A percentile compares a stretch with the other conserved stretches of the same genome.
These are phyloP conservation scores for Schizothecium vesticola DNA, from an alignment of 495 filamentous ascomycete species.

Conservation along the genomic window DNA sequence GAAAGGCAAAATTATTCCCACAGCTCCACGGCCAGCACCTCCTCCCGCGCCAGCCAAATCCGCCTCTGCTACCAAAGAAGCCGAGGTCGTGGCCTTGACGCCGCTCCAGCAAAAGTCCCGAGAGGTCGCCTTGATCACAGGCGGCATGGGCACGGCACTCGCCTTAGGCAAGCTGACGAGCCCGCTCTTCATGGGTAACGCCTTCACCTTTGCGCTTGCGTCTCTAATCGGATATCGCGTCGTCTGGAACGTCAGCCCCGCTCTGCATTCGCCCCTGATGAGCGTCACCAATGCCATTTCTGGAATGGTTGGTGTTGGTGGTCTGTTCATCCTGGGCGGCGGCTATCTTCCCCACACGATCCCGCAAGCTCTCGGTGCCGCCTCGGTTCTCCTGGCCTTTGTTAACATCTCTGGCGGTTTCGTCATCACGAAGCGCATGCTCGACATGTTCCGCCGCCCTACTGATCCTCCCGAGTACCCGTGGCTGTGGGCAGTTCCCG, in stretches of 20 bases:
- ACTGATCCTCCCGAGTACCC: constrained; percentile 79
- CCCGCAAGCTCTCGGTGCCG: constrained; percentile 70
- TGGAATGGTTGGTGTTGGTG: constrained; percentile 78
- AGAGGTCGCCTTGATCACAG: constrained; percentile 63
- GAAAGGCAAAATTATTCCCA: constrained; percentile 65
- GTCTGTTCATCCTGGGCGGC: constrained; percentile 75
- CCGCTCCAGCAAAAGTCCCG: constrained; percentile 71
- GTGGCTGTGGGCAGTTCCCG: constrained; percentile 75
- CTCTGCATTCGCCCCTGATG: constrained; percentile 78
- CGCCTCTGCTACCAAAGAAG: constrained; percentile 48
- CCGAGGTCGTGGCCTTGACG: constrained; percentile 57
- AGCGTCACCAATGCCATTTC: constrained; percentile 84
- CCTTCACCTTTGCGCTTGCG: constrained; percentile 72
- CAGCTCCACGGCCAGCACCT: constrained; percentile 64
- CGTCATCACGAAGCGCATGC: constrained; percentile 80
- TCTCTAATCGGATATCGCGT: constrained; percentile 75
- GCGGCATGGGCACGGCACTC: constrained; percentile 65
- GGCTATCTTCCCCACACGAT: constrained; percentile 66
- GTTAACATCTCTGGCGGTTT: constrained; percentile 80
- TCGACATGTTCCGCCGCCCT: constrained; percentile 82
- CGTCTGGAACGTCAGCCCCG: constrained; percentile 72
- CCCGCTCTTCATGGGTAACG: constrained; percentile 75
- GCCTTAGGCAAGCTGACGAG: constrained; percentile 71
- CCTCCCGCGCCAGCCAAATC: constrained; percentile 56
- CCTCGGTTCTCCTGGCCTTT: constrained; percentile 72